phyloP scores from a whole-genome alignment of 768 basidiomycete species.

The Rhodotorula babjevae region DNA sequence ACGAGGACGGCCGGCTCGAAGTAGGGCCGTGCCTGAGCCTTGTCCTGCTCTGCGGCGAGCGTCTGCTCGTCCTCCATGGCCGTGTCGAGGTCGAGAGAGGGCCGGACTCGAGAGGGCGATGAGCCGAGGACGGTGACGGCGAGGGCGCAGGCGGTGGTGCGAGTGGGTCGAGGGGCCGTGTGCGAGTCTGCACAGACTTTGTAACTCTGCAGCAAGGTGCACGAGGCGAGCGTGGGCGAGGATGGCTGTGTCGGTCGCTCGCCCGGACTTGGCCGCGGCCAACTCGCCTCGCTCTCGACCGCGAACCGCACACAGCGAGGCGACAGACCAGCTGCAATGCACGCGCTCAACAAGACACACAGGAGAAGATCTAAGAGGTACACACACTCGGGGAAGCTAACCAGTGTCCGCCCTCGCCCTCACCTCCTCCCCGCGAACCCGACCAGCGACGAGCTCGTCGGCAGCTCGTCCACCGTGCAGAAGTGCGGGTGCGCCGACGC shows the following conservation, averaged over 20 bases:
- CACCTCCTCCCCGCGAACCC: neutral
- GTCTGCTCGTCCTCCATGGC: constrained; percentile 21
- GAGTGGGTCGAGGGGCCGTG: too few relatives aligned
- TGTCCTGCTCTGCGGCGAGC: neutral
- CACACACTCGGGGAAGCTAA: neutral
- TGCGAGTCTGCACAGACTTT: too few relatives aligned
- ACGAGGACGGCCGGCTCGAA: constrained; percentile 29
- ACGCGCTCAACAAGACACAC: neutral
- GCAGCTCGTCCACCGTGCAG: constrained; percentile 9
- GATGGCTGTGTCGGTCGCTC: neutral
- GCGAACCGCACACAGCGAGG: too few relatives aligned
- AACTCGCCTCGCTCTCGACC: neutral
- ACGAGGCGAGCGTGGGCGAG: too few relatives aligned
- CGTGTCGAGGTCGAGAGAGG: neutral
- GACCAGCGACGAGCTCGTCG: neutral
- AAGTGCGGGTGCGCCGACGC: constrained; percentile 7
- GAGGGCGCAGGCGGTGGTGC: neutral
- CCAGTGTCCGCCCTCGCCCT: neutral
- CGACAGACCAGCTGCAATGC: neutral
- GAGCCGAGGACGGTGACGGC: too few relatives aligned
- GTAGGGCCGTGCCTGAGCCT: neutral
- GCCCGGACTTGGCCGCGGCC: too few relatives aligned
- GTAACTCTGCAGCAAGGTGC: too few relatives aligned
- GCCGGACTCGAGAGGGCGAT: neutral
- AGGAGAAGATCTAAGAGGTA: neutral